These are phyloP conservation scores for Pythium monospermum DNA, from an alignment of 352 stramenopile genomes.

Conservation along the genomic window DNA sequence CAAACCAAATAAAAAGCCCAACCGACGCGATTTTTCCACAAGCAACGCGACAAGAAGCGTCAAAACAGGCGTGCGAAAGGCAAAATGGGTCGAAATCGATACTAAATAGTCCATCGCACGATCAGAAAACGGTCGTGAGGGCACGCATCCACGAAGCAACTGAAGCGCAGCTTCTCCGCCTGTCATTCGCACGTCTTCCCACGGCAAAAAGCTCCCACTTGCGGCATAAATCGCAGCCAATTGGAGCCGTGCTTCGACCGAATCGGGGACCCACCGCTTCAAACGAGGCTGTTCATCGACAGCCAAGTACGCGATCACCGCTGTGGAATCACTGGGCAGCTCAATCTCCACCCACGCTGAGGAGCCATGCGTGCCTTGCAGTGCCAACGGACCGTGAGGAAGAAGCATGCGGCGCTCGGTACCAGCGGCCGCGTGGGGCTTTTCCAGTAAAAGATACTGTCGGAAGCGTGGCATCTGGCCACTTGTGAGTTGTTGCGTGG, in stretches of 20 bases:
- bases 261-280: conserved; percentile 27
- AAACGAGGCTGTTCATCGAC: conserved; percentile 31
- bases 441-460: conserved; percentile 12
- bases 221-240: conserved; percentile 33
- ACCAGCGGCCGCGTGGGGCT: neutral
- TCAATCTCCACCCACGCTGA: conserved; percentile 20
- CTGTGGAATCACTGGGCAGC: conserved; percentile 3
- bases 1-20: conserved; percentile 4
- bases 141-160: conserved; percentile 33
- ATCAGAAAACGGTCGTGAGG: conserved; percentile 26
- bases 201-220: conserved; percentile 25
- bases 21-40: conserved; percentile 18
- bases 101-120: conserved; percentile 22
- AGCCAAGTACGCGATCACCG: neutral
- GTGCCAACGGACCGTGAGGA: neutral
- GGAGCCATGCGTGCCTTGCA: no score
- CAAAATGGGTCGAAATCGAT: conserved; percentile 22
- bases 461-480: conserved; percentile 7
- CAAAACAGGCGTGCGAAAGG: conserved; percentile 36
- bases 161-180: conserved; percentile 37
- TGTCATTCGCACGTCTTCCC: conserved; percentile 36
- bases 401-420: neutral
- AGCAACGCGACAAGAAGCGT: conserved; percentile 30
- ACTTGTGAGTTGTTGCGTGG: neutral
- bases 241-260: conserved; percentile 32